Evolutionary conservation across 83 land plant genomes (phyloP).

Genomic region (Picea mariana): DNA sequence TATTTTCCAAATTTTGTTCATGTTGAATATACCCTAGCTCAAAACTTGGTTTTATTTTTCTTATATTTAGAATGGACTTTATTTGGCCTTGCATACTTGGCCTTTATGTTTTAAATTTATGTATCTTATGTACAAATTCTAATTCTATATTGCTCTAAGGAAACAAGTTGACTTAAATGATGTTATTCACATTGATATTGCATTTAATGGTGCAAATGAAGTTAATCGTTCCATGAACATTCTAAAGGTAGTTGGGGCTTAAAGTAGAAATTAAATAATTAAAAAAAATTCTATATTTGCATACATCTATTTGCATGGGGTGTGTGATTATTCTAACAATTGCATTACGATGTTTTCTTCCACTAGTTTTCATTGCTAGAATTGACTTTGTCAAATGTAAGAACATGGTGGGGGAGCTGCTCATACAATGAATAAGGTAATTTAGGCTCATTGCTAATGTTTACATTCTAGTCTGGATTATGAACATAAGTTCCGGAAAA

Average conservation of each 20-base stretch:
- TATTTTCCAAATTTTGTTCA: neutral
- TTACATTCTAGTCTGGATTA: neutral
- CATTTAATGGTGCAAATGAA: too few relatives aligned
- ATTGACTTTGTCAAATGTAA: neutral
- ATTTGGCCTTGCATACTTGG: too few relatives aligned
- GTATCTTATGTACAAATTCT: too few relatives aligned
- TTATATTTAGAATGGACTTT: neutral
- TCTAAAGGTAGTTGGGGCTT: constrained; percentile 36
- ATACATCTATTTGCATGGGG: neutral
- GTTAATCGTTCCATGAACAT: constrained; percentile 31
- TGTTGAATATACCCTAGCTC: neutral
- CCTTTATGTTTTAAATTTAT: too few relatives aligned
- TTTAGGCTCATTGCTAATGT: neutral
- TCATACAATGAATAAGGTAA: constrained; percentile 69
- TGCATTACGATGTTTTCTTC: neutral
- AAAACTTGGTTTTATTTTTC: neutral
- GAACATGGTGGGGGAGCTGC: constrained; percentile 62
- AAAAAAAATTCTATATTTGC: too few relatives aligned
- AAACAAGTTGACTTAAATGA: too few relatives aligned
- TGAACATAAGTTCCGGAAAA: neutral
- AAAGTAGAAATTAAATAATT: neutral
- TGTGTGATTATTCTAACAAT: neutral
- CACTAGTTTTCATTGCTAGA: neutral
- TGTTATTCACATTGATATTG: too few relatives aligned
- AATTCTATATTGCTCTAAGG: too few relatives aligned